These are phyloP conservation scores for Teunomyces barrocoloradensis DNA, from an alignment of 805 yeast species.

Conservation along the genomic window DNA sequence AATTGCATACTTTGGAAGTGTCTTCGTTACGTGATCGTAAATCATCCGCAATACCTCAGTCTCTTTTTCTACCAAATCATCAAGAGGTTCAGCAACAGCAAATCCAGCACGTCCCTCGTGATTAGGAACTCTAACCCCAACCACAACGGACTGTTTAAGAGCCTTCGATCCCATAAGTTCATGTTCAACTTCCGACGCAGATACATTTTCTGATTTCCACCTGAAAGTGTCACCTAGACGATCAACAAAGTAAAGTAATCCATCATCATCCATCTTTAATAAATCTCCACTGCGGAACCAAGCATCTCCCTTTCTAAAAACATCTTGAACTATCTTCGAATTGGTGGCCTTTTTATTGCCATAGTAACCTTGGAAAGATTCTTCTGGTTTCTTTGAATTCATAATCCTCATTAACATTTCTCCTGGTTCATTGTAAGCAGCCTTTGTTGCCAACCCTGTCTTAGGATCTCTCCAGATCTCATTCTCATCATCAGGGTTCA, in stretches of 20 bases:
- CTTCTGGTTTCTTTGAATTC: constrained; percentile 60
- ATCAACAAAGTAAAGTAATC: constrained; percentile 80
- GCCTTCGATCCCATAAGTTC: constrained; percentile 50
- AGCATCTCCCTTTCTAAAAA: constrained; percentile 83
- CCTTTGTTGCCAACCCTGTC: constrained; percentile 57
- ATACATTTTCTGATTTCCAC: constrained; percentile 95
- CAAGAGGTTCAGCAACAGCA: constrained; percentile 64
- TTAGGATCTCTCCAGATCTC: constrained; percentile 65
- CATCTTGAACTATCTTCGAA: constrained; percentile 70
- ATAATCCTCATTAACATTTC: constrained; percentile 78
- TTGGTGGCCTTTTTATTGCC: constrained; percentile 78
- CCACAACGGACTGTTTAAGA: constrained; percentile 74
- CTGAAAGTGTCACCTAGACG: constrained; percentile 93
- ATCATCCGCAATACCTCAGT: constrained; percentile 30
- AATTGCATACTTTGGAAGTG: constrained; percentile 79
- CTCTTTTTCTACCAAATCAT: constrained; percentile 35
- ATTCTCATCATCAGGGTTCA: constrained; percentile 79
- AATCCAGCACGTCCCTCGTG: constrained; percentile 96
- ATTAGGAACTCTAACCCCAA: constrained; percentile 78
- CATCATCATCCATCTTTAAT: constrained; percentile 63
- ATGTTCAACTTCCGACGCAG: constrained; percentile 90
- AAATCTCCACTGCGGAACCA: constrained; percentile 90
- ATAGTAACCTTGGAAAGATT: constrained; percentile 84
- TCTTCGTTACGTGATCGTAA: constrained; percentile 25
- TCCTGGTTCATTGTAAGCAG: constrained; percentile 70